phyloP scores from a whole-genome alignment of 2,329 filamentous ascomycete genomes.

The Hypoxylon sp. region DNA sequence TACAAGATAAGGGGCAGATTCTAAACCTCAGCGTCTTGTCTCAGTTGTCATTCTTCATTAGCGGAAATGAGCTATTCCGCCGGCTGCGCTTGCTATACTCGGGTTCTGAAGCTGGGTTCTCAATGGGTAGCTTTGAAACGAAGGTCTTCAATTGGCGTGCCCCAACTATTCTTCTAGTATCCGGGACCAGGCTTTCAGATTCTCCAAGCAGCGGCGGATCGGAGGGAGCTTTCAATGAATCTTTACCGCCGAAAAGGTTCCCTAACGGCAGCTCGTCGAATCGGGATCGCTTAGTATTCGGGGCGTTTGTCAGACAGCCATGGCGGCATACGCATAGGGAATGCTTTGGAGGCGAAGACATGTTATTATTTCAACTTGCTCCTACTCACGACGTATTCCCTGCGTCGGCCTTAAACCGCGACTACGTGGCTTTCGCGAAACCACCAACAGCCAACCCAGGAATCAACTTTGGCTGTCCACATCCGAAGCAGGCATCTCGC shows the following conservation, averaged over 20 bases:
- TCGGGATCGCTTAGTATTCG: constrained; percentile 72
- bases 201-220: constrained; percentile 62
- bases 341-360: constrained; percentile 76
- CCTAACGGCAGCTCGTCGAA: constrained; percentile 62
- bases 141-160: constrained; percentile 84
- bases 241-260: constrained; percentile 74
- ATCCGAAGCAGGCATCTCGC: constrained; percentile 60
- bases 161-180: constrained; percentile 79
- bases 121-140: constrained; percentile 81
- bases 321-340: constrained; percentile 79
- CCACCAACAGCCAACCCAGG: constrained; percentile 72
- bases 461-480: constrained; percentile 75
- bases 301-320: constrained; percentile 75
- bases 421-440: constrained; percentile 79
- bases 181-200: constrained; percentile 72
- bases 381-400: constrained; percentile 80
- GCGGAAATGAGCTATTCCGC: constrained; percentile 74
- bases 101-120: constrained; percentile 79
- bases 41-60: constrained; percentile 81
- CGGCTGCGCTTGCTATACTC: constrained; percentile 78
- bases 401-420: constrained; percentile 73
- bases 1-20: constrained; percentile 70
- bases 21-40: constrained; percentile 74
- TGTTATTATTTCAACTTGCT: constrained; percentile 78
- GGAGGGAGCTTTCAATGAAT: constrained; percentile 71